Base-by-base conservation (phyloP, 768 basidiomycete genomes). In the Amanita muscaria region DNA sequence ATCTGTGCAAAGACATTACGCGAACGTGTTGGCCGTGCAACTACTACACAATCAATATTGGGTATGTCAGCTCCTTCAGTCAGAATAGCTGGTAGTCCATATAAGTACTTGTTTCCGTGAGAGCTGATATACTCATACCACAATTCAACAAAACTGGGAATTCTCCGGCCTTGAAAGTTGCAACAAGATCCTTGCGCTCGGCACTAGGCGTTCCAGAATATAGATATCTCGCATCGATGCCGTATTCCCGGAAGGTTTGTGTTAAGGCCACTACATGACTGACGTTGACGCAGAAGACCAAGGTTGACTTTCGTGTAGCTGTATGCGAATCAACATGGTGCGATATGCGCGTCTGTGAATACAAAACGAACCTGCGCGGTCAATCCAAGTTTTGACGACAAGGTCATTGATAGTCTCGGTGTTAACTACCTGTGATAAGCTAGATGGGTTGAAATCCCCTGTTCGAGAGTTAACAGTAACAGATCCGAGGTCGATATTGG, bases 41-140 rank as follows among this genome's bases (percentile, higher is more conserved):
- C 66, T 25, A 97, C 60, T 7, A 97, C 74, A 50, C 92, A 96
- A 55, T 98, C 93, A 44, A 96, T 85, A 48, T 88, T 88, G 2
- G 93, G 93, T 41, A 97, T 89, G 65, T 98, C 93, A 15, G 91
- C 79, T 3, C 92, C 92, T 66, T 96, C 92, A 1, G 91, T 94
- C 51, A 96, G 68, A 38, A 96, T 85, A 16, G 89, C 89, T 83
- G 42, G 24, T 34, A 48, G 7, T 15, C 14, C 8, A 22, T 4
- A 38, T 36, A 11, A 42, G 39, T 8, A 46, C 12, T n/a, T 25
- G 3, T 22, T 24, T 8, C 25, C 35, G 23, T 10, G 42, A 21
- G n/a, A 25, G 16, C 29, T 27, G 32, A 24, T 9, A n/a, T n/a
- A 16, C 16, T 54, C 65, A 40, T 27, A 88, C 88, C 83, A 56